Conservation (phyloP, 495 filamentous ascomycete genomes). For the Aspergillus asperescens region DNA sequence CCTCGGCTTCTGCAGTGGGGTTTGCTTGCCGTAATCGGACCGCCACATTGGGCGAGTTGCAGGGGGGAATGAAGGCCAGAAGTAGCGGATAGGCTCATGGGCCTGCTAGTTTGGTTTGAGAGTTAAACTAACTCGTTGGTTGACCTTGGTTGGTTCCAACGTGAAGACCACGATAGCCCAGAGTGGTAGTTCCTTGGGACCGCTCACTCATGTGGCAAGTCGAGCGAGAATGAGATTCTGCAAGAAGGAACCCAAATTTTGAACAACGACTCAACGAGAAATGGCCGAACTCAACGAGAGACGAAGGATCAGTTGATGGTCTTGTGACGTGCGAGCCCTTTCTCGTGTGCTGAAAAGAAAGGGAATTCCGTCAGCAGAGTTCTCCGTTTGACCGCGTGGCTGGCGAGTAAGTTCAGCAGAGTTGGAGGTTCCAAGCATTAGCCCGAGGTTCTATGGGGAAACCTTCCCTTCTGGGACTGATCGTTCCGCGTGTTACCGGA, state of each 20-base stretch:
- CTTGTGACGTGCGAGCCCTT: neutral
- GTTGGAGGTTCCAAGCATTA: too few relatives aligned
- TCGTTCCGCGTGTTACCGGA: conserved; percentile 7
- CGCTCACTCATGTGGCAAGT: conserved; percentile 25
- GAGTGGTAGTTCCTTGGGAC: conserved; percentile 16
- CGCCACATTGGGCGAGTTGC: conserved; percentile 26
- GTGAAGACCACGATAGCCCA: neutral
- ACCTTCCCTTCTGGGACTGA: conserved; percentile 11
- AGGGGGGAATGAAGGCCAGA: too few relatives aligned
- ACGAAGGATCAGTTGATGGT: conserved; percentile 4
- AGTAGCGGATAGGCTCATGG: conserved; percentile 4
- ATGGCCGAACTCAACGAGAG: too few relatives aligned
- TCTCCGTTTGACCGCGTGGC: conserved; percentile 1
- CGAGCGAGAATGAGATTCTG: conserved; percentile 17
- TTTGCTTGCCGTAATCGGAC: conserved; percentile 23
- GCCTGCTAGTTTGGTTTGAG: conserved; percentile 5
- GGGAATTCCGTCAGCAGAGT: neutral
- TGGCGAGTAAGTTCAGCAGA: too few relatives aligned
- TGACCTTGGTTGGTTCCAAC: too few relatives aligned
- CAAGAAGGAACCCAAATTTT: neutral
- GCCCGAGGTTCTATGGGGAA: neutral
- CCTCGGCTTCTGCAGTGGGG: conserved; percentile 22
- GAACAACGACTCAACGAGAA: conserved; percentile 5
- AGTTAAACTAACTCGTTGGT: neutral
- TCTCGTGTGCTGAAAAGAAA: too few relatives aligned